Evolutionary conservation across 768 basidiomycete species (phyloP).

Genomic region (Termitomyces sp.): DNA sequence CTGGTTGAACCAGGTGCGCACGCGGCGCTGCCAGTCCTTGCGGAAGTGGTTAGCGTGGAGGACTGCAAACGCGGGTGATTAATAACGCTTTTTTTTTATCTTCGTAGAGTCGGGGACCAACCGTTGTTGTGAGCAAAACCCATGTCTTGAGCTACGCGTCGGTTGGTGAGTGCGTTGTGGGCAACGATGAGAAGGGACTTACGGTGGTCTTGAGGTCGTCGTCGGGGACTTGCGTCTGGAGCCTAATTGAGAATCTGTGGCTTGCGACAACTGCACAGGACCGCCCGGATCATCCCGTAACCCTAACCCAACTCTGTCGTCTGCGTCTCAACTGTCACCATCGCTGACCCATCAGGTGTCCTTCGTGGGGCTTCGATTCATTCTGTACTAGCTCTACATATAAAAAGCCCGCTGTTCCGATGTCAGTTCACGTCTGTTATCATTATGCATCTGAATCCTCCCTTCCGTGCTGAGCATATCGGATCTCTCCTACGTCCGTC

Average conservation of each 20-base stretch:
- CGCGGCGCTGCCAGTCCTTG: conserved; percentile 98
- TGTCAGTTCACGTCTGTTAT: conserved; percentile 11
- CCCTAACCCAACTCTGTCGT: conserved; percentile 27
- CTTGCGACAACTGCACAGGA: conserved; percentile 39
- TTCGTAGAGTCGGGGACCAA: conserved; percentile 27
- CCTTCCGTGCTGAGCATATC: conserved; percentile 54
- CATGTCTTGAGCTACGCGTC: conserved; percentile 52
- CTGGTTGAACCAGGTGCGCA: conserved; percentile 99
- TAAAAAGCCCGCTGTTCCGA: conserved; percentile 3
- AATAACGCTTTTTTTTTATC: neutral
- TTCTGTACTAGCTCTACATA: neutral
- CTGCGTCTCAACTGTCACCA: conserved; percentile 2
- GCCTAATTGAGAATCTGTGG: conserved; percentile 32
- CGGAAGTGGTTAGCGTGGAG: conserved; percentile 94
- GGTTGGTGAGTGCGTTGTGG: conserved; percentile 17
- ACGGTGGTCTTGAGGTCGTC: conserved; percentile 49
- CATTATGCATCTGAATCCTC: conserved; percentile 30
- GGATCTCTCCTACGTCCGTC: conserved; percentile 59
- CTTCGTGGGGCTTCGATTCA: no score
- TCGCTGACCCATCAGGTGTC: conserved; percentile 6
- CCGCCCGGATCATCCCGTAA: conserved; percentile 32
- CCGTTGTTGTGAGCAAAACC: conserved; percentile 83
- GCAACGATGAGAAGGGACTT: conserved; percentile 19
- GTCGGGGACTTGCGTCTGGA: conserved; percentile 30
- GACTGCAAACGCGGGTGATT: conserved; percentile 39